Evolutionary conservation across 2,329 filamentous ascomycete genomes (phyloP).

Genomic region (Cladosporium austrohemisphaericum): DNA sequence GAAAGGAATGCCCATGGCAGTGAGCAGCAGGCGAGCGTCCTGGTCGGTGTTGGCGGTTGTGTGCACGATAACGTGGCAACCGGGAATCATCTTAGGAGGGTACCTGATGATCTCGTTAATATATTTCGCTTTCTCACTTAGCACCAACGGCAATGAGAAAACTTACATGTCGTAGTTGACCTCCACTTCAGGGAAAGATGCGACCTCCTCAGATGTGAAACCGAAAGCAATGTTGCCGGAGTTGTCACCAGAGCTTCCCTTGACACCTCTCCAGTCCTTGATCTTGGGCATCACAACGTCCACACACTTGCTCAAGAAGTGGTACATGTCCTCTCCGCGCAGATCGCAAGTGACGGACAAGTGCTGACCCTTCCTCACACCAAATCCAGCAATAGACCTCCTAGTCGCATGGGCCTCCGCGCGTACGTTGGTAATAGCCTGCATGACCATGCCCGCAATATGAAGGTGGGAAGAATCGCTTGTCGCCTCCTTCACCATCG

Average conservation of each 20-base stretch:
- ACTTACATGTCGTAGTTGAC: slow-evolving; percentile 87
- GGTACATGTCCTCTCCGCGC: slow-evolving; percentile 74
- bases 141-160: neutral
- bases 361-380: slow-evolving; percentile 65
- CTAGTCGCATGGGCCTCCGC: slow-evolving; percentile 67
- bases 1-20: slow-evolving; percentile 73
- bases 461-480: slow-evolving; percentile 72
- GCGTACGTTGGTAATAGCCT: slow-evolving; percentile 77
- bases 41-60: slow-evolving; percentile 81
- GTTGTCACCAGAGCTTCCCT: slow-evolving; percentile 73
- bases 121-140: neutral
- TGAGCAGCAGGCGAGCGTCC: slow-evolving; percentile 74
- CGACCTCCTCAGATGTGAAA: slow-evolving; percentile 68
- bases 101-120: slow-evolving; percentile 48
- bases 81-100: slow-evolving; percentile 73
- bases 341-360: slow-evolving; percentile 75
- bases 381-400: slow-evolving; percentile 70
- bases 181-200: slow-evolving; percentile 89
- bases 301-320: slow-evolving; percentile 86
- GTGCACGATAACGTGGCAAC: slow-evolving; percentile 77
- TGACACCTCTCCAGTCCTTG: slow-evolving; percentile 90
- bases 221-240: slow-evolving; percentile 86
- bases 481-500: slow-evolving; percentile 63
- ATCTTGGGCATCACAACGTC: slow-evolving; percentile 90
- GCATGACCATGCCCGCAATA: slow-evolving; percentile 76